Base-by-base conservation (phyloP, 306 rosid species). In the Trifolium subterraneum region DNA sequence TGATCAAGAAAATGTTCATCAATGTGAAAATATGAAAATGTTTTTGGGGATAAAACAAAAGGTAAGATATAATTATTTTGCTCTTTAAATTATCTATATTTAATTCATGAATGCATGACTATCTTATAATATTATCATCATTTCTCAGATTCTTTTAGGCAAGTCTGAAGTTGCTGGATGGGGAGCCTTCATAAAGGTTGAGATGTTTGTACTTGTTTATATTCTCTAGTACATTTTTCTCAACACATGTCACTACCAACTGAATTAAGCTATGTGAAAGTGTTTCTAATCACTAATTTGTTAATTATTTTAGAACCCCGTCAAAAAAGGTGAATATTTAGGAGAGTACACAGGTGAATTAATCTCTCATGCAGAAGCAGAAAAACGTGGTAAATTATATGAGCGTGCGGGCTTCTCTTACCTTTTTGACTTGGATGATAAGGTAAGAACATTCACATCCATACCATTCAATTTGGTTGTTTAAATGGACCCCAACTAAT, bases 151-250 rank as follows among this genome's bases (percentile, higher is more conserved):
- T 81, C 90, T 90, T 59, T 80, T 92, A 80, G 88, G 83, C 10
- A 83, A 76, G 81, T 92, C 98, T 70, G 88, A 90, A 82, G 82
- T 90, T 72, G 93, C 90, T 54, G 98, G 98, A 79, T 92, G 96
- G 98, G 96, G 98, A 73, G 98, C 93, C 42, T 92, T 92, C 76
- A 70, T 88, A 75, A 92, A 92, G 98, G 98, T 92, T 64, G 12
- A 50, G 67, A 59, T 48, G 35, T 47, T 20, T 20, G 7, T 47
- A 7, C 22, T 54, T 64, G 20, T 47, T 73, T 50, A 35, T 6
- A 6, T 35, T n/a, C n/a, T n/a, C n/a, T n/a, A n/a, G n/a, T n/a
- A n/a, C n/a, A n/a, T n/a, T n/a, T n/a, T n/a, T n/a, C n/a, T n/a
- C n/a, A n/a, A n/a, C n/a, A n/a, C n/a, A n/a, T n/a, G n/a, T n/a